phyloP scores from a whole-genome alignment of 768 basidiomycete genomes.

The Mycena indigotica region DNA sequence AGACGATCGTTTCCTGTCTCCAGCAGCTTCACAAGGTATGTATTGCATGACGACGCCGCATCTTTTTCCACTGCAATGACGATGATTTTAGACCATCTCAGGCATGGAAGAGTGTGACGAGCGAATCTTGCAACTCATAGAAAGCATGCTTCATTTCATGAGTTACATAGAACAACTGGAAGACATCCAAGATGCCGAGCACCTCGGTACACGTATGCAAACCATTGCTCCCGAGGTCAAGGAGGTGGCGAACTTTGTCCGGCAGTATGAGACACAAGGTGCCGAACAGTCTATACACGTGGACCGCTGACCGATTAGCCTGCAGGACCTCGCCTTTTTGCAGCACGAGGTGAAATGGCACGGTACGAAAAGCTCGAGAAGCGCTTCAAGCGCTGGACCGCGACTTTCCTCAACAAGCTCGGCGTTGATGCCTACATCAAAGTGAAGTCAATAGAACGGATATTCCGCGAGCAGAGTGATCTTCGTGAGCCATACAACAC shows the following conservation, averaged over 20 bases:
- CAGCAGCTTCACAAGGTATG: too few species aligned
- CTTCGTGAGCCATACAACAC: too few species aligned
- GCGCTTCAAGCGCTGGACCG: constrained; percentile 10
- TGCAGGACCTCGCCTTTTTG: neutral
- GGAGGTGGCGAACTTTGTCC: constrained; percentile 3
- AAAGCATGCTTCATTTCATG: constrained; percentile 7
- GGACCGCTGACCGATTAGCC: too few species aligned
- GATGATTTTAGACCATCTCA: constrained; percentile 1
- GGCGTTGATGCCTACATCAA: constrained; percentile 4
- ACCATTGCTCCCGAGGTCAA: neutral
- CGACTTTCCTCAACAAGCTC: neutral
- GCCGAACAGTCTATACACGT: neutral
- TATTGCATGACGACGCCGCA: too few species aligned
- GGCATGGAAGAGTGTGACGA: constrained; percentile 11
- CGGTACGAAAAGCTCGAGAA: constrained; percentile 6
- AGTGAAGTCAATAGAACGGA: neutral
- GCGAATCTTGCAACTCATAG: constrained; percentile 7
- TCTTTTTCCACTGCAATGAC: too few species aligned
- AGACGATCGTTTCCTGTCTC: too few species aligned
- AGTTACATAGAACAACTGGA: neutral
- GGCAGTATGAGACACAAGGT: constrained; percentile 9
- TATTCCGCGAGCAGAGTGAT: neutral
- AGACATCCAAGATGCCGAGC: neutral
- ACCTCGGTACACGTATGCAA: neutral
- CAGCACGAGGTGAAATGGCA: constrained; percentile 3